Evolutionary conservation across 768 basidiomycete genomes (phyloP).

Genomic region (Podaxis carcinomalis): DNA sequence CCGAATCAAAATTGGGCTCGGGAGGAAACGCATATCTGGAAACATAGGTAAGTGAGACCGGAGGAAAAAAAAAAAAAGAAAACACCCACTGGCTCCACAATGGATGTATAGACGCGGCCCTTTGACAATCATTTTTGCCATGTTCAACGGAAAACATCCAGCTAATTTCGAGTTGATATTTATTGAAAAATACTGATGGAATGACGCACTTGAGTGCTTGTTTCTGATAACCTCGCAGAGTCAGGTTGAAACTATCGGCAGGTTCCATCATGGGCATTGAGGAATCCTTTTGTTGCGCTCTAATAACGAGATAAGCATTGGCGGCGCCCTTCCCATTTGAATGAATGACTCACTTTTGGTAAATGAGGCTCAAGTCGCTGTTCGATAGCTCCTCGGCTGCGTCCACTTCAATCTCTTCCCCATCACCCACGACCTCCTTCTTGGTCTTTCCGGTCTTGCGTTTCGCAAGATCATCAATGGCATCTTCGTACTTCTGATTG

Average conservation of each 20-base stretch:
- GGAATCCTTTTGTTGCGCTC: constrained; percentile 81
- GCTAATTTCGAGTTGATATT: constrained; percentile 30
- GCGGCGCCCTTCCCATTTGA: background rate
- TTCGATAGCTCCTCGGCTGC: constrained; percentile 79
- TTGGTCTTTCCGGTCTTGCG: constrained; percentile 34
- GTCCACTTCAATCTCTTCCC: constrained; percentile 81
- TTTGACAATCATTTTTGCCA: constrained; percentile 64
- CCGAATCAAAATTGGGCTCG: constrained; percentile 44
- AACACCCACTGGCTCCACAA: constrained; percentile 83
- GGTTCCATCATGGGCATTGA: constrained; percentile 81
- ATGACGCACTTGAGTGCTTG: constrained; percentile 72
- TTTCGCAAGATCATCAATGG: constrained; percentile 36
- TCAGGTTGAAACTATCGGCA: constrained; percentile 67
- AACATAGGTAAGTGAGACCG: constrained; percentile 4
- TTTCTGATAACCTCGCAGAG: constrained; percentile 85
- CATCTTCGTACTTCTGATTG: constrained; percentile 33
- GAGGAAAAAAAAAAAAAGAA: background rate
- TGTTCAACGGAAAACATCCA: constrained; percentile 93
- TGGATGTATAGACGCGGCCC: constrained; percentile 80
- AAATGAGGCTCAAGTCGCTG: constrained; percentile 79
- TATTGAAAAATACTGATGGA: background rate
- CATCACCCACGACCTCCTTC: constrained; percentile 74
- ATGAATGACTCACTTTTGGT: constrained; percentile 56
- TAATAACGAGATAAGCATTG: constrained; percentile 24
- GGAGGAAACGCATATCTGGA: constrained; percentile 70